These are phyloP conservation scores for Verbena officinalis DNA, from an alignment of 257 asterid species.

Conservation along the genomic window DNA sequence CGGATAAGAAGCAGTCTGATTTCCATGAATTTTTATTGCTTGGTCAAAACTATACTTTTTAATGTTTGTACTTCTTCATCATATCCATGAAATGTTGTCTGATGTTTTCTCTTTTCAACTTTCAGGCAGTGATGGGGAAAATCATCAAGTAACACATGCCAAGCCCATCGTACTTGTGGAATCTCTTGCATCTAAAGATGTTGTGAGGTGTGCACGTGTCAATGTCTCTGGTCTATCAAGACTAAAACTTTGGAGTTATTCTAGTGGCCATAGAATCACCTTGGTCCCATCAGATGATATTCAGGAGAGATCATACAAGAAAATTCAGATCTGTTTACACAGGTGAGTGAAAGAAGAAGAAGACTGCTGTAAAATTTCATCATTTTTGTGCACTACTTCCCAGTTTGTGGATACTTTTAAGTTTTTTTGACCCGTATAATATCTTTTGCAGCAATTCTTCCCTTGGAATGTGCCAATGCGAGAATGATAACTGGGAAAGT, in stretches of 20 bases:
- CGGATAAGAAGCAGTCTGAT: background rate
- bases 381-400: slow-evolving; percentile 4
- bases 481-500: slow-evolving; percentile 64
- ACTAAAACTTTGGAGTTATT: slow-evolving; percentile 65
- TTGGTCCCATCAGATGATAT: slow-evolving; percentile 65
- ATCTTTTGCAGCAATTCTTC: slow-evolving; percentile 72
- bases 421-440: background rate
- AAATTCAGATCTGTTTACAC: slow-evolving; percentile 74
- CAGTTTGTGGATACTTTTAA: slow-evolving; percentile 14
- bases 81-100: background rate
- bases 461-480: slow-evolving; percentile 70
- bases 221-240: slow-evolving; percentile 70
- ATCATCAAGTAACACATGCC: slow-evolving; percentile 56
- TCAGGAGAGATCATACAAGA: slow-evolving; percentile 61
- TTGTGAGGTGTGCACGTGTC: slow-evolving; percentile 67
- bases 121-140: slow-evolving; percentile 57
- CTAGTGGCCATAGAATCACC: slow-evolving; percentile 63
- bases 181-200: slow-evolving; percentile 43
- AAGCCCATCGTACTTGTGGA: slow-evolving; percentile 50
- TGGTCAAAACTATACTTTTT: background rate
- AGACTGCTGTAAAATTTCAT: background rate
- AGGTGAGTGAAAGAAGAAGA: slow-evolving; percentile 45
- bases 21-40: slow-evolving; percentile 12
- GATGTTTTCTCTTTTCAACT: slow-evolving; percentile 27
- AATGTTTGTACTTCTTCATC: slow-evolving; percentile 4